These are phyloP conservation scores for Erythrophleum ivorense DNA, from an alignment of 331 rosid genomes.

Conservation along the genomic window DNA sequence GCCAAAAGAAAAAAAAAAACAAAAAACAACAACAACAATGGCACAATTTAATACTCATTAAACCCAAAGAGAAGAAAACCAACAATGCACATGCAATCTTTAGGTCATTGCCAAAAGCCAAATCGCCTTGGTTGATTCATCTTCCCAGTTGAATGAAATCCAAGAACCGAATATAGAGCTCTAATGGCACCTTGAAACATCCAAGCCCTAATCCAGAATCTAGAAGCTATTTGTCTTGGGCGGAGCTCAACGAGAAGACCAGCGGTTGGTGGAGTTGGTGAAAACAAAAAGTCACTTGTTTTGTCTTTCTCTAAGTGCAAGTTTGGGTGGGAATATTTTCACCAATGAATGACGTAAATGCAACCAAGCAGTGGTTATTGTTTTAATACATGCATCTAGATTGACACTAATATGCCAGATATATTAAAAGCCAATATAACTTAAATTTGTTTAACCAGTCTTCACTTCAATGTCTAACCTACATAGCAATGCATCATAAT, in stretches of 20 bases:
- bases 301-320: not conserved
- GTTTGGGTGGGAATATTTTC: constrained; percentile 1
- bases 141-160: not conserved
- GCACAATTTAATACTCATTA: not conserved
- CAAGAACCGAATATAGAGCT: not conserved
- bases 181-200: not conserved
- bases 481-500: not conserved
- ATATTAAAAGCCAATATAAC: not conserved
- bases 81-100: not conserved
- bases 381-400: constrained; percentile 2
- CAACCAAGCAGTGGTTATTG: not conserved
- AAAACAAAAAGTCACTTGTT: not conserved
- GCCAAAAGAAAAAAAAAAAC: not conserved
- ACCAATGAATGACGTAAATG: not conserved
- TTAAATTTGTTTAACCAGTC: not conserved
- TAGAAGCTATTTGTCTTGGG: no score
- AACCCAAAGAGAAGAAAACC: not conserved
- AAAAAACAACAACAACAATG: no score
- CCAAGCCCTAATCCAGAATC: not conserved
- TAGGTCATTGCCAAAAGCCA: not conserved
- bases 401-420: not conserved
- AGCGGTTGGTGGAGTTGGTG: not conserved
- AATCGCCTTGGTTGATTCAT: not conserved
- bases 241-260: not conserved
- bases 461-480: not conserved